A percentile compares a stretch with the other conserved stretches of the same genome.
These are phyloP conservation scores for Aspergillus heteromorphus DNA, from an alignment of 495 filamentous ascomycete species.

Conservation along the genomic window DNA sequence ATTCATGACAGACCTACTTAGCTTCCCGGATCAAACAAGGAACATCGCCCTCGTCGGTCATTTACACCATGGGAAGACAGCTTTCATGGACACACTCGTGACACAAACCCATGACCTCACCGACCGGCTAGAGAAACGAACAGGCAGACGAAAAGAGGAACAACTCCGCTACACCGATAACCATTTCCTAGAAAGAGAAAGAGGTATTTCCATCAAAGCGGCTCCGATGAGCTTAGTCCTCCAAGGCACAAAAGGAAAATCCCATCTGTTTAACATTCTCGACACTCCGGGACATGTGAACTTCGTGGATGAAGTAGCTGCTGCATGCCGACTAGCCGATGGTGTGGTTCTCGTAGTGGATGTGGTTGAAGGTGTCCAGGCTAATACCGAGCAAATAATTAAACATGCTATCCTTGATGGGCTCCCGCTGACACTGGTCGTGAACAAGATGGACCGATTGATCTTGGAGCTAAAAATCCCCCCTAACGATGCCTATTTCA, in stretches of 20 bases:
- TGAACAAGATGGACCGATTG: slow-evolving; percentile 96
- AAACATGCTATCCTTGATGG: slow-evolving; percentile 90
- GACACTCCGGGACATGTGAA: slow-evolving; percentile 98
- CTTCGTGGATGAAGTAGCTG: slow-evolving; percentile 94
- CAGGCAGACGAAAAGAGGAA: slow-evolving; percentile 78
- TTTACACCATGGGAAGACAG: slow-evolving; percentile 95
- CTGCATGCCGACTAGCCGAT: slow-evolving; percentile 80
- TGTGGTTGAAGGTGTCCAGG: slow-evolving; percentile 96
- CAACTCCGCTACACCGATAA: slow-evolving; percentile 92
- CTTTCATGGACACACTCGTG: slow-evolving; percentile 97
- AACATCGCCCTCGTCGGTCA: slow-evolving; percentile 91
- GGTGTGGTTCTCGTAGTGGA: slow-evolving; percentile 92
- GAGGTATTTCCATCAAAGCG: slow-evolving; percentile 89
- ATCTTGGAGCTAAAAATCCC: slow-evolving; percentile 94
- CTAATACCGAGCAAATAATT: slow-evolving; percentile 94
- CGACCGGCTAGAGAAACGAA: slow-evolving; percentile 69
- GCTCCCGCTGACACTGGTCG: slow-evolving; percentile 78
- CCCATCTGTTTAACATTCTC: slow-evolving; percentile 90
- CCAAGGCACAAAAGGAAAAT: slow-evolving; percentile 83
- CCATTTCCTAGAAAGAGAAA: slow-evolving; percentile 79
- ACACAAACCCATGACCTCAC: slow-evolving; percentile 86
- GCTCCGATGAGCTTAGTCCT: slow-evolving; percentile 93
- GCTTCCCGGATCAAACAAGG: slow-evolving; percentile 86
- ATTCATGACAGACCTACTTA: slow-evolving; percentile 96
- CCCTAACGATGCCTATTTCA: slow-evolving; percentile 95